These are phyloP conservation scores for Zoysia matrella DNA, from an alignment of 202 grass and related monocot species.

Conservation along the genomic window DNA sequence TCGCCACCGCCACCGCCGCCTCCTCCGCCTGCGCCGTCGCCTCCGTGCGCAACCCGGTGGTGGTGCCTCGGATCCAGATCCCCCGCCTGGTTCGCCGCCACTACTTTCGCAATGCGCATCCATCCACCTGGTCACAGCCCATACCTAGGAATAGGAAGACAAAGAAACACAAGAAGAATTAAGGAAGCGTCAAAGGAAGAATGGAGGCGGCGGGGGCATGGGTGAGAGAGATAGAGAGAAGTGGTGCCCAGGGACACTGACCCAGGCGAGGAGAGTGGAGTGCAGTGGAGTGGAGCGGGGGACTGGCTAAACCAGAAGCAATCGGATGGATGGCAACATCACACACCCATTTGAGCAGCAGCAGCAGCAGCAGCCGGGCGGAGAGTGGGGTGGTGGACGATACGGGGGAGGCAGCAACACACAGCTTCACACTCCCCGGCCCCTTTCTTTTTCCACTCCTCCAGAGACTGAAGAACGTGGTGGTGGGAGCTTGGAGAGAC, in stretches of 20 bases:
- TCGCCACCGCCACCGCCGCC: conserved; percentile 41
- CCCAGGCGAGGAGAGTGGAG: conserved; percentile 50
- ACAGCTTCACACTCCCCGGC: background rate
- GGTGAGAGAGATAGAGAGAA: background rate
- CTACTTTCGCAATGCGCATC: conserved; percentile 56
- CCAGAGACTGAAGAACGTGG: background rate
- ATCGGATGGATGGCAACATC: conserved; percentile 69
- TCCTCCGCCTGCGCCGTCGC: conserved; percentile 26
- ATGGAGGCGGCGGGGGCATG: conserved; percentile 20
- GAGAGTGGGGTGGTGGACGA: background rate
- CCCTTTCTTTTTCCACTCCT: background rate
- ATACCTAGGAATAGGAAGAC: conserved; percentile 55
- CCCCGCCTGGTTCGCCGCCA: conserved; percentile 41
- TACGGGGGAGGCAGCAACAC: background rate
- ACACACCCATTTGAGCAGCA: conserved; percentile 50
- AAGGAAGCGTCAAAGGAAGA: conserved; percentile 24
- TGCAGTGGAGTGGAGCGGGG: conserved; percentile 50
- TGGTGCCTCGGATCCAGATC: too few relatives aligned
- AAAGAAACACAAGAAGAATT: background rate
- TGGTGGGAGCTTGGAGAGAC: conserved; percentile 29
- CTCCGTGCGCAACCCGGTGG: too few relatives aligned
- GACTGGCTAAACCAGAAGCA: conserved; percentile 55
- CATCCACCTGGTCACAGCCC: conserved; percentile 87
- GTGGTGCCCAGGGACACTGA: conserved; percentile 55
- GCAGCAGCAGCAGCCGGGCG: background rate